Evolutionary conservation across 225 moss, liverwort and hornwort genomes (phyloP), one percentile per base, ranked within the genome.

Genomic region (Asterella californica): DNA sequence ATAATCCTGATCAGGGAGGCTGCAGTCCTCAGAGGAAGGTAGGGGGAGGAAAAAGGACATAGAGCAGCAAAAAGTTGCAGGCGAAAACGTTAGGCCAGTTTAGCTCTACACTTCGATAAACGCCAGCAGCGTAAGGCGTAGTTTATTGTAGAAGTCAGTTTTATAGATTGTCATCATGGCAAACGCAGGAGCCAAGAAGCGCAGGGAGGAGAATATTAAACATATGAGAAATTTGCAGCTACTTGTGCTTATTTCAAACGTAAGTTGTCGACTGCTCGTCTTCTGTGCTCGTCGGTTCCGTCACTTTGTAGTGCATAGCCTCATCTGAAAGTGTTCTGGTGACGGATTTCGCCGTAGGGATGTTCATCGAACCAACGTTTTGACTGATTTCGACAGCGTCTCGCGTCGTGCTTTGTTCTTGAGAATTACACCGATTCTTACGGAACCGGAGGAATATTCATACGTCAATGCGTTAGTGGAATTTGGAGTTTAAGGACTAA

Each of bases 181-280:
- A 68, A 97, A 97, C 78, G 88, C 92, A 82, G 97, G 97, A 64
- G 97, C 97, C 71, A 97, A 97, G 89, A 97, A 97, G 89, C 90
- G 97, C 57, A 91, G 90, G 83, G 94, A 94, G 42, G 97, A 92
- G 92, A 97, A 97, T 47, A 90, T 93, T 34, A 92, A 85, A 82
- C 97, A 94, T 80, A 85, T 97, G 82, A 82, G 76, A 12, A 89
- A 82, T 62, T 81, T 97, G 6, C 79, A 90, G 37, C 85, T 90
- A 32, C 10, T 91, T 65, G 87, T 97, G 76, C 75, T 94, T 29
- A 52, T 86, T 42, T 80, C 87, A 22, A 97, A 94, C 37, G 77
- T 84, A 80, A 36, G 85, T 5, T 36, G 14, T 78, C 33, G 54
- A 18, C 15, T 27, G 34, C 38, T 69, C 38, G n/a, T 29, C 33